Evolutionary conservation across 345 rosid species (phyloP).

Genomic region (Acer saccharum): DNA sequence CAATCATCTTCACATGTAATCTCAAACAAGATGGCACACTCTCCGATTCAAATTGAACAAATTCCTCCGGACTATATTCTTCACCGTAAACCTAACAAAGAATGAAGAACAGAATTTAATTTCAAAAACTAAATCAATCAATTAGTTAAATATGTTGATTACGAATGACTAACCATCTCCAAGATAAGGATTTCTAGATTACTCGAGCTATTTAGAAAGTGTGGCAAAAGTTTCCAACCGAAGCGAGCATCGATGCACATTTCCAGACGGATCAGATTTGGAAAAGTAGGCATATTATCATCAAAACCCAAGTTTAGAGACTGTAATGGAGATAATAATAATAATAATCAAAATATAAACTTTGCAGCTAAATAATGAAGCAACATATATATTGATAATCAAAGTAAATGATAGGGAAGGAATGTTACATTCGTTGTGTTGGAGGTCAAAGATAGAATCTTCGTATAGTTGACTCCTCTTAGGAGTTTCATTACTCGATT

Average conservation of each 20-base stretch:
- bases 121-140: background rate
- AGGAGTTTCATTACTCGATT: background rate
- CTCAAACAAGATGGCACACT: conserved; percentile 4
- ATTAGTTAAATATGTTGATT: background rate
- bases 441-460: background rate
- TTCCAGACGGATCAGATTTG: background rate
- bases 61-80: background rate
- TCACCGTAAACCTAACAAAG: background rate
- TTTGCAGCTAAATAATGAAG: background rate
- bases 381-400: background rate
- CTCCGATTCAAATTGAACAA: background rate
- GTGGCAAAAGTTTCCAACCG: background rate
- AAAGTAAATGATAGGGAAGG: background rate
- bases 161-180: background rate
- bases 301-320: background rate
- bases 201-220: background rate
- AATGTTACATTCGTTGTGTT: background rate
- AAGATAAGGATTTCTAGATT: conserved; percentile 2
- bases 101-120: background rate
- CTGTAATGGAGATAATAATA: background rate
- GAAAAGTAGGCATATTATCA: conserved; percentile 7
- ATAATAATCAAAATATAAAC: background rate
- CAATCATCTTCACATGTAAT: background rate
- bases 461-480: background rate
- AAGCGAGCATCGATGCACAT: background rate